phyloP scores from a whole-genome alignment of 139 green algal genomes.

The Dunaliella primolecta region DNA sequence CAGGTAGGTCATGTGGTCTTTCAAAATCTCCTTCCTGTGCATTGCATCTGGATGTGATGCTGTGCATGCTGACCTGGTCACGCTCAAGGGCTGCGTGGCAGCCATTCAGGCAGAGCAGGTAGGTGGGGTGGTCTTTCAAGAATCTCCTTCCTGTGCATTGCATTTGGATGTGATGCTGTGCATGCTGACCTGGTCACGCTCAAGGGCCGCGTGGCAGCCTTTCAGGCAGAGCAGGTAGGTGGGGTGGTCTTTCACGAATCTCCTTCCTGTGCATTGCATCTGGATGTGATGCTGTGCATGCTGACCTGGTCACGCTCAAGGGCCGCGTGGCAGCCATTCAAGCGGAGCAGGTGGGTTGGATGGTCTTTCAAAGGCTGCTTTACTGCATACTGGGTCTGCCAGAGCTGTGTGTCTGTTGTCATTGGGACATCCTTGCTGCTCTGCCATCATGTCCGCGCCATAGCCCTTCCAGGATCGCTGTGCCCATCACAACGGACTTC shows the following conservation, averaged over 20 bases:
- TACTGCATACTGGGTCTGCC: neutral
- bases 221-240: conserved; percentile 48
- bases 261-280: neutral
- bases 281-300: neutral
- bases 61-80: neutral
- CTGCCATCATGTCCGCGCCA: too few relatives aligned
- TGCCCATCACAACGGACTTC: too few relatives aligned
- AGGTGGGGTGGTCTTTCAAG: too few relatives aligned
- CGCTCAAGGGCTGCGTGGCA: neutral
- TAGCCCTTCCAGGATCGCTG: too few relatives aligned
- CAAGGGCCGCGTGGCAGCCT: neutral
- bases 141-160: neutral
- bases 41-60: too few relatives aligned
- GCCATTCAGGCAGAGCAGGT: neutral
- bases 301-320: neutral
- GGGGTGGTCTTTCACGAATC: too few relatives aligned
- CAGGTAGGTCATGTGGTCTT: neutral
- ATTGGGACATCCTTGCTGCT: too few relatives aligned
- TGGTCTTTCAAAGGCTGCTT: too few relatives aligned
- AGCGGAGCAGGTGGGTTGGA: conserved; percentile 52
- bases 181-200: neutral
- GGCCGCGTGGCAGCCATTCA: neutral
- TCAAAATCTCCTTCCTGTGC: too few relatives aligned
- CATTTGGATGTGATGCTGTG: neutral
- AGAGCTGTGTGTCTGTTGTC: too few relatives aligned